These are phyloP conservation scores for Hordeum vulgare DNA, from an alignment of 176 grass and related monocot genomes.

Conservation along the genomic window MorexV3_pseudomolecules_assembly NC_058521.1:502136832-502137331, in stretches of 20 bases:
- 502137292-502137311: conserved; percentile 49
- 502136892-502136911: conserved; percentile 77
- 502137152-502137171: not conserved
- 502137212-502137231: conserved; percentile 9
- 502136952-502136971: conserved; percentile 89
- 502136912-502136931: conserved; percentile 66
- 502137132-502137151: not conserved
- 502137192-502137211: not conserved
- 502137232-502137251: not conserved
- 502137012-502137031: conserved; percentile 93
- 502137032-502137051: conserved; percentile 93
- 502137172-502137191: not conserved
- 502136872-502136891: conserved; percentile 92
- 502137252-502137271: not conserved
- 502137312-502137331: conserved; percentile 96
- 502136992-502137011: conserved; percentile 93
- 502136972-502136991: conserved; percentile 85
- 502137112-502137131: not conserved
- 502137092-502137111: conserved; percentile 76
- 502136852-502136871: conserved; percentile 4
- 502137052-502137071: conserved; percentile 97
- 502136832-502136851: conserved; percentile 3
- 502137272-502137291: not conserved
- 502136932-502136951: conserved; percentile 72
- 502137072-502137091: conserved; percentile 96